phyloP scores from a whole-genome alignment of 306 rosid genomes.

The Cicer chorassanicum region DNA sequence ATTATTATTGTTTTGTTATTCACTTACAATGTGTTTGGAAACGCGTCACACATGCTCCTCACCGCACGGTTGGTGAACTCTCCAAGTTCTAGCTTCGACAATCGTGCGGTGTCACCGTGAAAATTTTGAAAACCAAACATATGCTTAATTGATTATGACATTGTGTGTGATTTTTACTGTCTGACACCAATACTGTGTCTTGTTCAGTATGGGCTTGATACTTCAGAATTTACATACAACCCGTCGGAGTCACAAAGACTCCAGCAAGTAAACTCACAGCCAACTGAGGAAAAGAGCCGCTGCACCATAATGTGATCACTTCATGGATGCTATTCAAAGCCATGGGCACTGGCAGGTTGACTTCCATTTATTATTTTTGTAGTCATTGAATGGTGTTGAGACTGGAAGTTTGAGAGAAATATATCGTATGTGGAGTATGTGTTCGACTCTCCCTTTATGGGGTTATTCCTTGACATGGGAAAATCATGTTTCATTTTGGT shows the following conservation, averaged over 20 bases:
- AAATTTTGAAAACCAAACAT: too few relatives aligned
- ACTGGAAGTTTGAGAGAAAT: conserved; percentile 38
- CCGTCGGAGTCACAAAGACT: conserved; percentile 82
- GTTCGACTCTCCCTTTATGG: conserved; percentile 48
- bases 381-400: conserved; percentile 35
- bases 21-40: background rate
- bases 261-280: conserved; percentile 76
- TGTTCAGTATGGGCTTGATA: conserved; percentile 93
- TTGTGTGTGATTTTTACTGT: conserved; percentile 19
- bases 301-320: conserved; percentile 81
- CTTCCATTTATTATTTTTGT: conserved; percentile 36
- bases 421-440: conserved; percentile 50
- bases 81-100: too few relatives aligned
- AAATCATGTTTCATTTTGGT: conserved; percentile 42
- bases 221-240: conserved; percentile 91
- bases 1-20: background rate
- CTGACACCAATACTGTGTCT: conserved; percentile 26
- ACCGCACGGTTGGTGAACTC: too few relatives aligned
- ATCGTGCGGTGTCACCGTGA: too few relatives aligned
- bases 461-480: conserved; percentile 44
- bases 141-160: conserved; percentile 38
- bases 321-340: conserved; percentile 38
- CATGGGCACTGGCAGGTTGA: conserved; percentile 19
- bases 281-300: conserved; percentile 87
- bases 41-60: too few relatives aligned